Evolutionary conservation across 208 protist genomes (phyloP), one percentile per base, ranked within the genome.

Genomic region (Leishmania martiniquensis): DNA sequence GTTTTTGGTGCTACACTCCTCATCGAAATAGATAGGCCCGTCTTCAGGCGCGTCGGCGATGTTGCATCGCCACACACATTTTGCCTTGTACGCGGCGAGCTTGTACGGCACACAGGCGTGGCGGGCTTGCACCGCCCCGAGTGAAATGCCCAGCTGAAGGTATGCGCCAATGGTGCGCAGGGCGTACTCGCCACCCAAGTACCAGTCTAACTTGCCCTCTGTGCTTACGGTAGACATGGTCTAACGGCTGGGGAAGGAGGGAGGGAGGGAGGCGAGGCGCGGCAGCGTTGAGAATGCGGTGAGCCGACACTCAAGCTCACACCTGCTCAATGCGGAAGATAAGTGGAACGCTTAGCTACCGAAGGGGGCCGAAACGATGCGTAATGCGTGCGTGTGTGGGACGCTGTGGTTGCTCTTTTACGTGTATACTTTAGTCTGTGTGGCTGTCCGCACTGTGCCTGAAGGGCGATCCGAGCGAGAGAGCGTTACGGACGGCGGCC

Each of bases 141-240:
- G 80, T 1, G 81, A 82, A 55, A 82, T 59, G 37, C 88, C 88
- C 29, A 92, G 76, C 59, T 82, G 78, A 22, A 92, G 65, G 70
- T 92, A 92, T 54, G 85, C 82, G 32, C 67, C 78, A 45, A 89
- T 78, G n/a, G 83, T 92, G 60, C 81, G 84, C 32, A 88, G 75
- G 63, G 78, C 86, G 67, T 90, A 84, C 70, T 90, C 75, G 32
- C 57, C 55, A 70, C 76, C 76, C 62, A 88, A 37, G 54, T 80
- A 81, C 88, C 84, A 92, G 44, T 74, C 51, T 74, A 85, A 80
- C 72, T 84, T 88, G 45, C 80, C 84, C 65, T 90, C 82, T 17
- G 82, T 81, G 69, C 81, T 80, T 22, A 92, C 83, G 22, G 77
- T 83, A 20, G 72, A 78, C 88, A 92, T 89, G 47, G 32, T 60